These are phyloP conservation scores for Nicotiana tomentosiformis DNA, from an alignment of 257 asterid genomes.

Conservation along the genomic window DNA sequence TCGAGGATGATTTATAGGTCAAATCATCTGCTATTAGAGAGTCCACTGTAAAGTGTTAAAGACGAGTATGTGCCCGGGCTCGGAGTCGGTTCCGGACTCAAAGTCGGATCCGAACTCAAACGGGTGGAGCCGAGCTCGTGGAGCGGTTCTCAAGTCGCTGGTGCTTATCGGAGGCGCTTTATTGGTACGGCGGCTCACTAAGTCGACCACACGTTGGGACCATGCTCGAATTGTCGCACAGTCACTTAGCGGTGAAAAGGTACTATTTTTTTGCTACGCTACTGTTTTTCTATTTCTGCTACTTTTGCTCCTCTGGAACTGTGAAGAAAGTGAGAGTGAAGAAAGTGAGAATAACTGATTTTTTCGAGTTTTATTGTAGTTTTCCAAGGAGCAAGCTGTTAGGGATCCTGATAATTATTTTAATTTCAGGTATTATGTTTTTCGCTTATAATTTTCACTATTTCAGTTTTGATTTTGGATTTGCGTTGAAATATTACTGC, in stretches of 20 bases:
- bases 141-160: conserved; percentile 67
- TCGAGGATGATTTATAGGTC: not conserved
- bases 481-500: not conserved
- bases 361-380: conserved; percentile 35
- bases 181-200: conserved; percentile 77
- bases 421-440: conserved; percentile 65
- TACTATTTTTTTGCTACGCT: conserved; percentile 6
- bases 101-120: conserved; percentile 40
- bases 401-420: conserved; percentile 94
- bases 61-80: conserved; percentile 52
- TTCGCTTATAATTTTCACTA: not conserved
- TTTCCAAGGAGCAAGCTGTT: conserved; percentile 88
- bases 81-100: conserved; percentile 54
- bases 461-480: not conserved
- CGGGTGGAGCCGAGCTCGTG: conserved; percentile 75
- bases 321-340: not conserved
- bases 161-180: conserved; percentile 87
- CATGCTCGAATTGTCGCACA: conserved; percentile 86
- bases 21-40: not conserved
- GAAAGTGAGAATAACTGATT: not conserved
- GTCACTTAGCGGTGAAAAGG: conserved; percentile 95
- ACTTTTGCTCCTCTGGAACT: not conserved
- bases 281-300: not conserved
- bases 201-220: conserved; percentile 99
- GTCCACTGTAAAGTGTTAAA: not conserved